phyloP scores from a whole-genome alignment of 805 yeast species.

The Lachancea waltii region DNA sequence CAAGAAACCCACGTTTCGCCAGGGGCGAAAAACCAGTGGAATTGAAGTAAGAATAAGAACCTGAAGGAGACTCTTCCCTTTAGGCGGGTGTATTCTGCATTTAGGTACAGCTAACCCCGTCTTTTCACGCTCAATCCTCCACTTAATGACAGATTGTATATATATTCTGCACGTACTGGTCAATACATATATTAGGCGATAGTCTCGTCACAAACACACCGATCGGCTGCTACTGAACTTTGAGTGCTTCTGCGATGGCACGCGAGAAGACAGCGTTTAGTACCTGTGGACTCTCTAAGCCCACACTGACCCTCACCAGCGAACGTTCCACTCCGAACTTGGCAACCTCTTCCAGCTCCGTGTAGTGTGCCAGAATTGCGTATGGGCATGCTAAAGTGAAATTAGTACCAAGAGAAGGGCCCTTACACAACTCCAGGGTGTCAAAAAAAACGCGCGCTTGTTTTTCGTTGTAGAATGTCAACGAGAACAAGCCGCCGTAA shows the following conservation, averaged over 20 bases:
- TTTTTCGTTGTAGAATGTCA: slow-evolving; percentile 56
- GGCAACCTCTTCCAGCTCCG: slow-evolving; percentile 71
- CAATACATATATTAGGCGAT: slow-evolving; percentile 4
- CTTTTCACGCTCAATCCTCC: background rate
- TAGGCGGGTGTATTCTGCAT: background rate
- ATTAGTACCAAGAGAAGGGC: slow-evolving; percentile 88
- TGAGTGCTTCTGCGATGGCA: slow-evolving; percentile 41
- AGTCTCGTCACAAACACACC: background rate
- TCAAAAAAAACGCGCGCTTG: slow-evolving; percentile 72
- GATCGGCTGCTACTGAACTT: background rate
- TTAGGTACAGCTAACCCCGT: no score
- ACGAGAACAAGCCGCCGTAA: slow-evolving; percentile 80
- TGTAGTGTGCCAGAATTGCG: slow-evolving; percentile 77
- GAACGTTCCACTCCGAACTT: slow-evolving; percentile 78
- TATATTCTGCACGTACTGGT: slow-evolving; percentile 5
- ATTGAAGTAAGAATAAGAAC: slow-evolving; percentile 23
- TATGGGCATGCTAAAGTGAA: slow-evolving; percentile 82
- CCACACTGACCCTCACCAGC: slow-evolving; percentile 76
- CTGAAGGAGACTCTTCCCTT: background rate
- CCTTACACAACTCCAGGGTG: slow-evolving; percentile 46
- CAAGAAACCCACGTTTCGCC: slow-evolving; percentile 89
- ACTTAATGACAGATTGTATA: slow-evolving; percentile 8
- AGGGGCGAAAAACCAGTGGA: slow-evolving; percentile 46
- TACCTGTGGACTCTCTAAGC: slow-evolving; percentile 66
- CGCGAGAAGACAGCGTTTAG: slow-evolving; percentile 44